Base-by-base conservation (phyloP, 441 rosid species). In the Arabidopsis hybrid region DNA sequence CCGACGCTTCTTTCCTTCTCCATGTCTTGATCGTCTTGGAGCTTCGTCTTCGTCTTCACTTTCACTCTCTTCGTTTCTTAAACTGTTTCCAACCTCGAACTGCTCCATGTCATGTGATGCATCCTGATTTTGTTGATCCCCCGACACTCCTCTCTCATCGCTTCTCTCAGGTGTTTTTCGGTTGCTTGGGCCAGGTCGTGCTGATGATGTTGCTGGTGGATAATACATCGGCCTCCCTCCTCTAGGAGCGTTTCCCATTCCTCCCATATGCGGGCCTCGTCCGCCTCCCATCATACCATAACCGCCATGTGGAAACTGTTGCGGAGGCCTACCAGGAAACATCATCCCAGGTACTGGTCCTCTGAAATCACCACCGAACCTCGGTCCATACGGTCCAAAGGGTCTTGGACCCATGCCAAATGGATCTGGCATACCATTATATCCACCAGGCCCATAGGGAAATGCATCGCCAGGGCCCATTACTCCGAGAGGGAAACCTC, bases 11-110 rank as follows among this genome's bases (percentile, higher is more conserved):
- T 86, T 93, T 59, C 88, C 95, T 79, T 93, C 97, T 21, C 98
- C 96, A 10, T 95, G 96, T 78, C 99, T 89, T 13, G 98, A 91
- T 58, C 99, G 82, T 83, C 98, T 86, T 7, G 99, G 99, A 55
- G 99, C 99, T 72, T 95, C 98, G 49, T 96, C 99, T 70, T 95
- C 99, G n/a, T 97, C 95, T 76, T 87, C 98, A 42, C 91, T 96
- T 50, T 93, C 98, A 6, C 87, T 88, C 47, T 91, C 88, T 77
- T 84, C 86, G 60, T 87, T 84, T 78, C 71, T 85, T 74, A 81
- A 51, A 77, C 77, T 77, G 73, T 72, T 77, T 58, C 89, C 88
- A 7, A 78, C 67, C 65, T 86, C 93, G 65, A 83, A 83, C 78
- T 88, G 97, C 76, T 85, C 91, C 71, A 81, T 91, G 17, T 81